Evolutionary conservation across 1,139 yeast genomes (phyloP).

Genomic region (Pichia kudriavzevii): DNA sequence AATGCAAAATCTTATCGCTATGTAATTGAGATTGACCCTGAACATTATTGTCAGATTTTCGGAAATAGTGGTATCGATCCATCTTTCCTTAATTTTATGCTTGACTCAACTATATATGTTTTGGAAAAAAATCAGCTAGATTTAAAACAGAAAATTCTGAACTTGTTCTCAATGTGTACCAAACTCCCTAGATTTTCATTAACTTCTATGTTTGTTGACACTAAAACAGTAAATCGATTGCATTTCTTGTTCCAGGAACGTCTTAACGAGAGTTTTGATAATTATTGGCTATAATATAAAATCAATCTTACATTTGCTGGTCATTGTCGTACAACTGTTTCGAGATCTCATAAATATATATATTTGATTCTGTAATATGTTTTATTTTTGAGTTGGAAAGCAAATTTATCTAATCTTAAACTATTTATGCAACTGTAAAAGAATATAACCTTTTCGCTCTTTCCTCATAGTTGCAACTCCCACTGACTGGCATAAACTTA

Average conservation of each 20-base stretch:
- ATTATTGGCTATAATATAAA: conserved; percentile 8
- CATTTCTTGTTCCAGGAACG: conserved; percentile 2
- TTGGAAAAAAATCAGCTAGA: conserved; percentile 6
- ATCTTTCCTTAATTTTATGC: conserved; percentile 43
- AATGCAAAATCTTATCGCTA: conserved; percentile 30
- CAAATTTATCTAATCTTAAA: not conserved
- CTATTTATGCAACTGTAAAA: not conserved
- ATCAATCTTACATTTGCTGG: no score
- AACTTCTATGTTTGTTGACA: conserved; percentile 20
- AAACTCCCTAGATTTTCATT: conserved; percentile 23
- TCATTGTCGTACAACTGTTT: no score
- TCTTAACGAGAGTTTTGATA: conserved; percentile 5
- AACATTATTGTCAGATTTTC: conserved; percentile 33
- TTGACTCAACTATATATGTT: conserved; percentile 36
- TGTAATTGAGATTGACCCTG: conserved; percentile 32
- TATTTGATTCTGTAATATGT: not conserved
- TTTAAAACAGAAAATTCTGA: conserved; percentile 10
- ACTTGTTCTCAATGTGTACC: conserved; percentile 14
- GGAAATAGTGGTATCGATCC: conserved; percentile 48
- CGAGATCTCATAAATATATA: no score
- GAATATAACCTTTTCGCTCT: not conserved
- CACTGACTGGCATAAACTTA: not conserved
- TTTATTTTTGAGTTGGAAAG: not conserved
- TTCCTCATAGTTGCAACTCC: not conserved
- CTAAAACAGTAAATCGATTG: conserved; percentile 1